Evolutionary conservation across 768 basidiomycete species (phyloP).

Genomic region (Pulveroboletus ravenelii): DNA sequence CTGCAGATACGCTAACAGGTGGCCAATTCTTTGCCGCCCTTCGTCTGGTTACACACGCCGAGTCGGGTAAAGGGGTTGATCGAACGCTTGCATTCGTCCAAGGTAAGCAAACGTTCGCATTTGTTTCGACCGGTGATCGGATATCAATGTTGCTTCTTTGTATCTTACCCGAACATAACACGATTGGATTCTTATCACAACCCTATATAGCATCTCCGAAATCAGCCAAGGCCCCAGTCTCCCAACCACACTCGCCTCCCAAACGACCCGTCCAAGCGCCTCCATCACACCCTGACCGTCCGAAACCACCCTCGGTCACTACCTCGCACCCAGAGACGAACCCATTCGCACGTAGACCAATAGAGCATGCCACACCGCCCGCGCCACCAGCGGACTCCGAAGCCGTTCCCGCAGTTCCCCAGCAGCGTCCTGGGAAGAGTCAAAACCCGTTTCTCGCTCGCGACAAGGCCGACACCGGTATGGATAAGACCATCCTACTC

Average conservation of each 20-base stretch:
- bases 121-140: neutral
- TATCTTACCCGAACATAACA: neutral
- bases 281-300: slow-evolving; percentile 26
- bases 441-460: slow-evolving; percentile 31
- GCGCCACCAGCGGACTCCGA: slow-evolving; percentile 7
- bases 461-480: slow-evolving; percentile 13
- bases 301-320: slow-evolving; percentile 19
- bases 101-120: slow-evolving; percentile 40
- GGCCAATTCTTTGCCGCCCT: slow-evolving; percentile 77
- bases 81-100: slow-evolving; percentile 69
- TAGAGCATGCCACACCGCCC: slow-evolving; percentile 7
- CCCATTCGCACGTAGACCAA: slow-evolving; percentile 24
- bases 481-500: slow-evolving; percentile 6
- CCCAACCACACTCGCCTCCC: slow-evolving; percentile 17
- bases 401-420: neutral
- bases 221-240: neutral
- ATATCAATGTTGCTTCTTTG: neutral
- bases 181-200: slow-evolving; percentile 7
- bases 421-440: slow-evolving; percentile 19
- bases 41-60: slow-evolving; percentile 59
- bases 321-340: slow-evolving; percentile 26
- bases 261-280: slow-evolving; percentile 23
- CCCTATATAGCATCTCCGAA: slow-evolving; percentile 16
- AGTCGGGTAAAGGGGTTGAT: slow-evolving; percentile 59
- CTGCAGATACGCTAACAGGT: slow-evolving; percentile 51